A percentile compares a stretch with the other conserved stretches of the same genome.
Evolutionary conservation across 257 asterid species (phyloP).

Genomic region (Dorcoceras hygrometricum): DNA sequence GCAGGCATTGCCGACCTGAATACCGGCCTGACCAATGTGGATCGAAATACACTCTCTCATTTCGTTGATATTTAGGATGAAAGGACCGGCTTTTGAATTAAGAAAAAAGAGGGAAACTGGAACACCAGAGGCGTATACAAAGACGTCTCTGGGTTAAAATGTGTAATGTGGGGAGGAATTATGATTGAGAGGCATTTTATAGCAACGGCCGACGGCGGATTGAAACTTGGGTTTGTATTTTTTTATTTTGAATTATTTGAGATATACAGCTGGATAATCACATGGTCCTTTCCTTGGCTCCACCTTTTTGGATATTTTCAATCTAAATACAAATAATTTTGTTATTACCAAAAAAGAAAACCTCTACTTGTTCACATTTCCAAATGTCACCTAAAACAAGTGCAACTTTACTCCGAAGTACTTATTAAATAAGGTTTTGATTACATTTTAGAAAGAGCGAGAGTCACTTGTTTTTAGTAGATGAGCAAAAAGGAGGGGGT

Average conservation of each 20-base stretch:
- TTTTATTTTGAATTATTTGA: background rate
- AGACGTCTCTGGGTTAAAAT: conserved; percentile 41
- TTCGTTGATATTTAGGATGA: conserved; percentile 16
- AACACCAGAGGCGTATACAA: conserved; percentile 46
- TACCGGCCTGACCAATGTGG: conserved; percentile 98
- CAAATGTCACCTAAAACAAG: no score
- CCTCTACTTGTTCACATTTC: no score
- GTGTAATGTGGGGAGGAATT: conserved; percentile 10
- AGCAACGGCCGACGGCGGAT: no score
- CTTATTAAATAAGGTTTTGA: no score
- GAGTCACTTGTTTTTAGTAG: no score
- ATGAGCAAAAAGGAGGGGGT: no score
- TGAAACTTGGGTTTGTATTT: background rate
- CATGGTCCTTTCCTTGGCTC: conserved; percentile 32
- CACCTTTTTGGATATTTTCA: conserved; percentile 16
- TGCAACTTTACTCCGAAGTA: no score
- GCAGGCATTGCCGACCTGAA: conserved; percentile 92
- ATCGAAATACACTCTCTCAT: conserved; percentile 98
- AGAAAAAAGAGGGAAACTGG: background rate
- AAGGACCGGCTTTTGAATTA: background rate
- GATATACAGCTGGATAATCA: conserved; percentile 24
- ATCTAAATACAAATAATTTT: no score
- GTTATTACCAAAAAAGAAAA: no score
- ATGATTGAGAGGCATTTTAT: conserved; percentile 15
- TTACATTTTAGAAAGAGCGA: no score